A percentile compares a stretch with the other conserved stretches of the same genome.
phyloP scores from a whole-genome alignment of 192 early-diverging fungal species.

The Neocallimastix lanati region DNA sequence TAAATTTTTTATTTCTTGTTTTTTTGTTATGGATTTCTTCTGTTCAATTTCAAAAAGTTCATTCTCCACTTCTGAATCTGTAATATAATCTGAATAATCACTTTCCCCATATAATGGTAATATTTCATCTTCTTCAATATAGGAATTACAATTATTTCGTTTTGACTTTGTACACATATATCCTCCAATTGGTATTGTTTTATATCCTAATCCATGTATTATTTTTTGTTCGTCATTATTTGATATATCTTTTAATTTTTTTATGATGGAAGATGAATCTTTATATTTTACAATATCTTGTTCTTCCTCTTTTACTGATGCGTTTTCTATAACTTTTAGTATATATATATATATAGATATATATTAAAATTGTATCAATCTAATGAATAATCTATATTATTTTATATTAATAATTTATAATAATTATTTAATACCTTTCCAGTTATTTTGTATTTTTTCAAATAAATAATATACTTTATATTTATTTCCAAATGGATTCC shows the following conservation, averaged over 20 bases:
- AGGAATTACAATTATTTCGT: conserved; percentile 1
- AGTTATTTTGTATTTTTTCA: neutral
- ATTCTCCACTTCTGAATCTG: neutral
- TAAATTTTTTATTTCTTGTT: neutral
- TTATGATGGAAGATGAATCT: neutral
- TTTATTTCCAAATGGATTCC: neutral
- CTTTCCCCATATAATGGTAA: conserved; percentile 25
- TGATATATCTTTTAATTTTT: neutral
- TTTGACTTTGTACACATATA: conserved; percentile 3
- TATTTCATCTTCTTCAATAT: conserved; percentile 4
- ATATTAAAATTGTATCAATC: too few species aligned
- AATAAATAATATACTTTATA: neutral
- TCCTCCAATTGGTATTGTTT: conserved; percentile 5
- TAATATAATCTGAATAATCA: conserved; percentile 1
- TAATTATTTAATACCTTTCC: neutral
- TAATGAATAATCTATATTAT: too few species aligned
- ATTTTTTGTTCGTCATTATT: neutral
- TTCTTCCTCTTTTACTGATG: neutral
- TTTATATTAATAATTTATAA: too few species aligned
- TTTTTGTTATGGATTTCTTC: neutral
- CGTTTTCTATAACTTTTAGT: neutral
- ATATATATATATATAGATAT: too few species aligned
- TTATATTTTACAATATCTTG: neutral
- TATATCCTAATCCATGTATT: neutral
- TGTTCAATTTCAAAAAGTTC: neutral